Percentiles rank a stretch among this genome's conserved stretches.
These are phyloP conservation scores for Phyllachora maydis DNA, from an alignment of 2,329 filamentous ascomycete species.

Conservation along the genomic window DNA sequence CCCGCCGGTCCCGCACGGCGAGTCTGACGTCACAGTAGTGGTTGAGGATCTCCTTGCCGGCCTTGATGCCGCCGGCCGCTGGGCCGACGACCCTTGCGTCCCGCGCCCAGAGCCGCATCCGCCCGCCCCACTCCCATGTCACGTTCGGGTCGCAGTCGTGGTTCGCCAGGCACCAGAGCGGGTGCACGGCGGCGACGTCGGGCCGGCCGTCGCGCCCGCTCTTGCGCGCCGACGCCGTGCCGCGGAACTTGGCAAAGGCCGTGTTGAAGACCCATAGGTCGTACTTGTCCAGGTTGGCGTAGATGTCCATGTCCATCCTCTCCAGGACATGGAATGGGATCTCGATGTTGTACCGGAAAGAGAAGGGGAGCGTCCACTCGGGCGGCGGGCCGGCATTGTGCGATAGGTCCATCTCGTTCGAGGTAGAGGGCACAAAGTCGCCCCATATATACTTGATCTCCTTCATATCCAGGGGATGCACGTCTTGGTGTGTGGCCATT, in stretches of 20 bases:
- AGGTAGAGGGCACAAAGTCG: slow-evolving; percentile 33
- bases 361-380: slow-evolving; percentile 54
- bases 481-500: slow-evolving; percentile 37
- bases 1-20: slow-evolving; percentile 58
- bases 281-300: slow-evolving; percentile 31
- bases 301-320: slow-evolving; percentile 71
- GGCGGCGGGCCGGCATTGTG: slow-evolving; percentile 34
- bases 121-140: slow-evolving; percentile 76
- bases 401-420: slow-evolving; percentile 31
- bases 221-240: slow-evolving; percentile 73
- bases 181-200: slow-evolving; percentile 83
- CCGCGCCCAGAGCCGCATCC: slow-evolving; percentile 49
- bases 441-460: slow-evolving; percentile 52
- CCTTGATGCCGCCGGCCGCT: slow-evolving; percentile 39
- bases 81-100: slow-evolving; percentile 31
- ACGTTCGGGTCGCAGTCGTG: slow-evolving; percentile 94
- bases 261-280: slow-evolving; percentile 81
- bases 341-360: slow-evolving; percentile 55
- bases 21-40: slow-evolving; percentile 85
- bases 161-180: slow-evolving; percentile 90
- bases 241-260: slow-evolving; percentile 79
- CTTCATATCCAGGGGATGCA: slow-evolving; percentile 40
- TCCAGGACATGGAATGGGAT: slow-evolving; percentile 59
- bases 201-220: slow-evolving; percentile 60
- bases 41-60: slow-evolving; percentile 72